These are phyloP conservation scores for Parietaria judaica DNA, from an alignment of 306 rosid genomes.

Conservation along the genomic window DNA sequence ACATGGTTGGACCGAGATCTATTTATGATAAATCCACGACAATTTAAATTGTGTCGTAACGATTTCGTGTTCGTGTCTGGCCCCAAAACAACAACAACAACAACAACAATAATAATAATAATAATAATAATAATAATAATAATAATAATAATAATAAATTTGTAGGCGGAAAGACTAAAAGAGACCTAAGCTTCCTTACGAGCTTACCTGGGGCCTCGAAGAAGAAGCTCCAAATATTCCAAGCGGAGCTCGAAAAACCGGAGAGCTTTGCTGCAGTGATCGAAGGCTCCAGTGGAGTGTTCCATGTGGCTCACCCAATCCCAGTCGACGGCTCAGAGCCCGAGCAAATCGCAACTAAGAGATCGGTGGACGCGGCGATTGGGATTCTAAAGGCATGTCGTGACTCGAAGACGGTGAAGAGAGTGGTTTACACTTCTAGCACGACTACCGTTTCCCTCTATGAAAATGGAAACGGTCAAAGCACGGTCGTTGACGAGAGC, in stretches of 20 bases:
- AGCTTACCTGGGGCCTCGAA: slow-evolving; percentile 41
- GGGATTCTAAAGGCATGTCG: too few species aligned
- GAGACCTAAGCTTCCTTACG: slow-evolving; percentile 38
- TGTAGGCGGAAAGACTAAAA: slow-evolving; percentile 20
- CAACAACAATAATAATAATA: too few species aligned
- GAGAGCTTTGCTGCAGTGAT: slow-evolving; percentile 40
- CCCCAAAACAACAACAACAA: too few species aligned
- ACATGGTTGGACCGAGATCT: too few species aligned
- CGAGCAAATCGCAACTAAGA: slow-evolving; percentile 35
- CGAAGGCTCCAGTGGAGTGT: slow-evolving; percentile 52
- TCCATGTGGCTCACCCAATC: slow-evolving; percentile 42
- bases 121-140: too few species aligned
- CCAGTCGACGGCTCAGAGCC: slow-evolving; percentile 17
- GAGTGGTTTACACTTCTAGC: too few species aligned
- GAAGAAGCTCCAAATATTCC: slow-evolving; percentile 36
- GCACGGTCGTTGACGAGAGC: slow-evolving; percentile 32
- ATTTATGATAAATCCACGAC: too few species aligned
- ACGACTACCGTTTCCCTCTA: slow-evolving; percentile 31
- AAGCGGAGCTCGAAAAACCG: slow-evolving; percentile 42
- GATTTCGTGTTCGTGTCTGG: too few species aligned
- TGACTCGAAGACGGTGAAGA: too few species aligned
- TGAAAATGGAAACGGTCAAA: slow-evolving; percentile 52
- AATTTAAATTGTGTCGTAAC: too few species aligned
- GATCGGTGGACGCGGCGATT: slow-evolving; percentile 40
- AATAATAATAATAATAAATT: too few species aligned